Percentiles rank a stretch among this genome's conserved stretches.
Conservation (phyloP, 345 rosid genomes). For the Dimocarpus longan region DNA sequence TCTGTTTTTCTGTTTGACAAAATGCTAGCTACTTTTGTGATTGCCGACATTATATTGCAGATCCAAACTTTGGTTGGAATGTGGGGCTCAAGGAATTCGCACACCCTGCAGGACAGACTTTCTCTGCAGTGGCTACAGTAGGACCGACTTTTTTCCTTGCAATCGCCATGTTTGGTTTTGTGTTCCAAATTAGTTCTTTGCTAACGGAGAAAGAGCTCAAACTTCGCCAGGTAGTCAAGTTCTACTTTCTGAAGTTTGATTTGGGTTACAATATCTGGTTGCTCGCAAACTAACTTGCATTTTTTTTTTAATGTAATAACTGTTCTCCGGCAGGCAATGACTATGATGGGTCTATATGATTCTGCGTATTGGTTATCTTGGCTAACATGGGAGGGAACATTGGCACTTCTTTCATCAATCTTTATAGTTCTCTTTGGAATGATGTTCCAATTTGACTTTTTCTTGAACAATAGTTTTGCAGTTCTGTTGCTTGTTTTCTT, state of each 20-base stretch:
- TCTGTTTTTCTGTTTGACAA: not conserved
- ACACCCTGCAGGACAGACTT: constrained; percentile 60
- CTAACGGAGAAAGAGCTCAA: constrained; percentile 89
- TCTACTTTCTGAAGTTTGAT: constrained; percentile 9
- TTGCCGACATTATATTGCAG: constrained; percentile 41
- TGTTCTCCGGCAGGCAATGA: constrained; percentile 66
- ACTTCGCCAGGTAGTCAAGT: constrained; percentile 79
- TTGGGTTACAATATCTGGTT: not conserved
- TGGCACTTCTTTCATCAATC: constrained; percentile 69
- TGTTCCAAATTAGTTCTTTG: constrained; percentile 75
- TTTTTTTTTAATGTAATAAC: constrained; percentile 6
- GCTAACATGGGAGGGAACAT: constrained; percentile 82
- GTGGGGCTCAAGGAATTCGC: constrained; percentile 84
- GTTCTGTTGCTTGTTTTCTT: constrained; percentile 77
- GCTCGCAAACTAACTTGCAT: not conserved
- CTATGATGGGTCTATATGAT: constrained; percentile 86
- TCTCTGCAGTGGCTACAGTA: constrained; percentile 46
- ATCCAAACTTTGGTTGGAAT: constrained; percentile 65
- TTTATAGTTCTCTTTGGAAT: constrained; percentile 79
- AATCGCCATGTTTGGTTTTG: constrained; percentile 86
- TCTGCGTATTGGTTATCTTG: constrained; percentile 90
- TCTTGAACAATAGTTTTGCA: constrained; percentile 77
- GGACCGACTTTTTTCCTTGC: constrained; percentile 95
- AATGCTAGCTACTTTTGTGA: constrained; percentile 12
- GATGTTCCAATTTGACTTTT: constrained; percentile 93